phyloP scores from a whole-genome alignment of 2,329 filamentous ascomycete species.

The Phialophora verrucosa region DNA sequence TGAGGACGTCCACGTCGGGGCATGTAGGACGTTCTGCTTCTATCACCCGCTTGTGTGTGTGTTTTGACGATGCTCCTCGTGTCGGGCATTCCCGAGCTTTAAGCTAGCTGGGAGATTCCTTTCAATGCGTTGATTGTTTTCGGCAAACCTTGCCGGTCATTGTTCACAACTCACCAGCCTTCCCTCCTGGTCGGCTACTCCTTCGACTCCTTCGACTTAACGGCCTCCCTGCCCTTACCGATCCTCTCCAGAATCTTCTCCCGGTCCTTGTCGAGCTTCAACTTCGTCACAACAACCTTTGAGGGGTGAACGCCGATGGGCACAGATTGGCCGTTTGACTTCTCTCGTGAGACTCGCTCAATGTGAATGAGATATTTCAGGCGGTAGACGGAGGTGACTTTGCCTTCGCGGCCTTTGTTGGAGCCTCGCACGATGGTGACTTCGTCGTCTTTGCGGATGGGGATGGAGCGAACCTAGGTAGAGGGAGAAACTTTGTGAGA shows the following conservation, averaged over 20 bases:
- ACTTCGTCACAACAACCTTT: constrained; percentile 98
- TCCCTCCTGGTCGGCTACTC: constrained; percentile 19
- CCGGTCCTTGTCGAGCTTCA: constrained; percentile 76
- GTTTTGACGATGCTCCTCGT: constrained; percentile 9
- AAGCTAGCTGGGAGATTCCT: constrained; percentile 2
- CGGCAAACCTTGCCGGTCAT: not conserved
- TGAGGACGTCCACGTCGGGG: constrained; percentile 27
- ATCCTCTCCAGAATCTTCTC: constrained; percentile 57
- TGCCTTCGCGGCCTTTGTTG: constrained; percentile 98
- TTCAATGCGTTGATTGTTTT: not conserved
- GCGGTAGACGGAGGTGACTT: constrained; percentile 96
- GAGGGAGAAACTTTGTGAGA: constrained; percentile 12
- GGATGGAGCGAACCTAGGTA: constrained; percentile 84
- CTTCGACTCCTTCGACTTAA: constrained; percentile 37
- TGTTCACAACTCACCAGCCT: constrained; percentile 15
- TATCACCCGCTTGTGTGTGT: constrained; percentile 19
- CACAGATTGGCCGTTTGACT: constrained; percentile 94
- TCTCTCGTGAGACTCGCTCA: constrained; percentile 95
- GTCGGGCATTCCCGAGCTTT: not conserved
- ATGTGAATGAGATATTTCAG: constrained; percentile 98
- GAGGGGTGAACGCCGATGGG: constrained; percentile 93
- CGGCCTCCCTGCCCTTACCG: constrained; percentile 54
- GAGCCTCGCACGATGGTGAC: constrained; percentile 88
- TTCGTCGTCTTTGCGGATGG: constrained; percentile 97
- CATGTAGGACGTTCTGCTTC: constrained; percentile 29